phyloP scores from a whole-genome alignment of 2,329 filamentous ascomycete genomes.

The Penicillium sp. region DNA sequence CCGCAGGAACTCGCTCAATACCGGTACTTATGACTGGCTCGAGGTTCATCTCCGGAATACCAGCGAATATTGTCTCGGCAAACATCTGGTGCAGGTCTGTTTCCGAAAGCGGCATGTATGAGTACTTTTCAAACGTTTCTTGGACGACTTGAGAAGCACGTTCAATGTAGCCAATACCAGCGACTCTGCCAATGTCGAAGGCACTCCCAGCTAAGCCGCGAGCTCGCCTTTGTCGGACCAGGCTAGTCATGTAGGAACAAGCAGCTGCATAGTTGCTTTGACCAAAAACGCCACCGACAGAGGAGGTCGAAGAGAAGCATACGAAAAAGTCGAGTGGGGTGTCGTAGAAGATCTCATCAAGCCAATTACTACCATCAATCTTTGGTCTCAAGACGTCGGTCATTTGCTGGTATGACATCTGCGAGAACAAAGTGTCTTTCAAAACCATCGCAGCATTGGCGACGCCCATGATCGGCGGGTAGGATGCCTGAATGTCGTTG shows the following conservation, averaged over 20 bases:
- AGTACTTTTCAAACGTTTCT: too few relatives aligned
- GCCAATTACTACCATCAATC: conserved; percentile 16
- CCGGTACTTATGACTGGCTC: neutral
- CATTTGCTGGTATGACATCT: conserved; percentile 10
- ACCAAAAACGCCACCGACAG: conserved; percentile 38
- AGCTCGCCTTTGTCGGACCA: conserved; percentile 39
- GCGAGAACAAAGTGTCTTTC: conserved; percentile 16
- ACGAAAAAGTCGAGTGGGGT: conserved; percentile 34
- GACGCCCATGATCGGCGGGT: conserved; percentile 27
- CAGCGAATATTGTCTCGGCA: conserved; percentile 18
- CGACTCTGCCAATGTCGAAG: conserved; percentile 42
- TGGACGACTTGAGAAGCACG: neutral
- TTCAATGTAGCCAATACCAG: conserved; percentile 46
- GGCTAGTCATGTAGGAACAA: conserved; percentile 39
- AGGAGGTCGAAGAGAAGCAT: conserved; percentile 41
- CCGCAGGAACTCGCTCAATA: neutral
- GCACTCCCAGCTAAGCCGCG: conserved; percentile 42
- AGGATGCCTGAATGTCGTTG: neutral
- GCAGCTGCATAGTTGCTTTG: conserved; percentile 43
- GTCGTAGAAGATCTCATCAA: conserved; percentile 17
- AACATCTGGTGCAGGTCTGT: conserved; percentile 20
- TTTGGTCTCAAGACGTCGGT: conserved; percentile 16
- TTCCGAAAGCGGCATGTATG: neutral
- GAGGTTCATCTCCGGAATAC: neutral
- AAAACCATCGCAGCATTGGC: conserved; percentile 27